Conservation (phyloP, 441 rosid species). For the Biscutella laevigata region DNA sequence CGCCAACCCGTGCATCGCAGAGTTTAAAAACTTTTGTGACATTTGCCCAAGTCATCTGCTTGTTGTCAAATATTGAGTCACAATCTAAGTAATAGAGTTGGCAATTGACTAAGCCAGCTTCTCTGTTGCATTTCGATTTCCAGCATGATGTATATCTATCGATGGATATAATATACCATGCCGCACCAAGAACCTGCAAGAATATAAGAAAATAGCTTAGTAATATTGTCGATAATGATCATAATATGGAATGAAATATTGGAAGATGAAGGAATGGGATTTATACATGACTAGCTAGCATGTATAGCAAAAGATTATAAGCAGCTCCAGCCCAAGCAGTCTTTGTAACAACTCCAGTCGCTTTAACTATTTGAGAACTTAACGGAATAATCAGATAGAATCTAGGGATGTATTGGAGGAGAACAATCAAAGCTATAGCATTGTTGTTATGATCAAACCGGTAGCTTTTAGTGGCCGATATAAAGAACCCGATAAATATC, state of each 20-base stretch:
- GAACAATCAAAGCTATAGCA: constrained; percentile 73
- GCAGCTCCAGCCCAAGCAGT: constrained; percentile 99
- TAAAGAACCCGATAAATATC: constrained; percentile 76
- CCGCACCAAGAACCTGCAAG: constrained; percentile 66
- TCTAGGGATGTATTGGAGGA: constrained; percentile 74
- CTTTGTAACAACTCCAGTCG: constrained; percentile 80
- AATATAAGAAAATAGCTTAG: constrained; percentile 9
- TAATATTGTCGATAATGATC: not conserved
- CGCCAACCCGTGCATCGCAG: constrained; percentile 43
- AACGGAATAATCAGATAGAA: constrained; percentile 80
- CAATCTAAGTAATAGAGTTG: constrained; percentile 60
- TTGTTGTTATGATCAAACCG: constrained; percentile 61
- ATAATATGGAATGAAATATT: not conserved
- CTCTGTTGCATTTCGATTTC: constrained; percentile 51
- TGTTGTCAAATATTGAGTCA: constrained; percentile 31
- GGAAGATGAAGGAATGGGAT: not conserved
- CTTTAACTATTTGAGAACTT: constrained; percentile 78
- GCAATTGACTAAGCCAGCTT: constrained; percentile 35
- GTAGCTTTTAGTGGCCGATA: constrained; percentile 56
- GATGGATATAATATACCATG: constrained; percentile 74
- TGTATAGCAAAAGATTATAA: constrained; percentile 73
- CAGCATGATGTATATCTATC: constrained; percentile 76
- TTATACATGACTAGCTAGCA: constrained; percentile 92
- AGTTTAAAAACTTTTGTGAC: constrained; percentile 52
- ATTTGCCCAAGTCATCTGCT: constrained; percentile 43